phyloP scores from a whole-genome alignment of 495 filamentous ascomycete species.

The Platismatia glauca region DNA sequence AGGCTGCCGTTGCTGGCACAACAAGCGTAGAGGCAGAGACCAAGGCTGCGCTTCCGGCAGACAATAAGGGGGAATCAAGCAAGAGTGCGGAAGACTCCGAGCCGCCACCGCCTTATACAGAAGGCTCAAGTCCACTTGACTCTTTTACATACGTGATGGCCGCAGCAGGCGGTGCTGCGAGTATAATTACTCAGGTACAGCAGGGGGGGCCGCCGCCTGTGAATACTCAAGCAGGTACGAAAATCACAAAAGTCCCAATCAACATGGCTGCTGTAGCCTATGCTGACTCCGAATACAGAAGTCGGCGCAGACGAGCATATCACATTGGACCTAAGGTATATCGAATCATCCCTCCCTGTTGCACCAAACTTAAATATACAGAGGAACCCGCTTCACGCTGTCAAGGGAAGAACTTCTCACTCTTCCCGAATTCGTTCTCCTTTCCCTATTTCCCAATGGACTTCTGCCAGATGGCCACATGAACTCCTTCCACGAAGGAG shows the following conservation, averaged over 20 bases:
- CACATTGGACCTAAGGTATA: conserved; percentile 84
- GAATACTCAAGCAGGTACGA: conserved; percentile 77
- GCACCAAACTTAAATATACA: conserved; percentile 32
- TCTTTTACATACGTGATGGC: conserved; percentile 98
- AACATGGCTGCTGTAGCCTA: neutral
- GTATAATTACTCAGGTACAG: conserved; percentile 97
- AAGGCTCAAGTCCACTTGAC: conserved; percentile 83
- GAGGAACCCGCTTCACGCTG: conserved; percentile 84
- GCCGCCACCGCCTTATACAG: conserved; percentile 91
- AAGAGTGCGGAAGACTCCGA: conserved; percentile 75
- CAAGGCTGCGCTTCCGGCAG: conserved; percentile 70
- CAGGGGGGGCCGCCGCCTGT: conserved; percentile 67
- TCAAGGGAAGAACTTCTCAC: conserved; percentile 93
- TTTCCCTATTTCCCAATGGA: conserved; percentile 97
- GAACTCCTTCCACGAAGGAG: conserved; percentile 84
- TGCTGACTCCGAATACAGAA: conserved; percentile 40
- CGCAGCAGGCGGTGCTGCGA: conserved; percentile 88
- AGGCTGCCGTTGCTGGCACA: conserved; percentile 38
- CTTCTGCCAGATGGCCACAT: conserved; percentile 95
- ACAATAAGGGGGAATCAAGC: conserved; percentile 65
- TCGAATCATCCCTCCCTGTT: conserved; percentile 5
- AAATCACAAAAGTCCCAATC: neutral
- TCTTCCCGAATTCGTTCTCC: conserved; percentile 92
- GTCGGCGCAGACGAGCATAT: conserved; percentile 91
- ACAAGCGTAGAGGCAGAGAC: conserved; percentile 62